phyloP scores from a whole-genome alignment of 163 green algal species.

The Scenedesmus sp. region DNA sequence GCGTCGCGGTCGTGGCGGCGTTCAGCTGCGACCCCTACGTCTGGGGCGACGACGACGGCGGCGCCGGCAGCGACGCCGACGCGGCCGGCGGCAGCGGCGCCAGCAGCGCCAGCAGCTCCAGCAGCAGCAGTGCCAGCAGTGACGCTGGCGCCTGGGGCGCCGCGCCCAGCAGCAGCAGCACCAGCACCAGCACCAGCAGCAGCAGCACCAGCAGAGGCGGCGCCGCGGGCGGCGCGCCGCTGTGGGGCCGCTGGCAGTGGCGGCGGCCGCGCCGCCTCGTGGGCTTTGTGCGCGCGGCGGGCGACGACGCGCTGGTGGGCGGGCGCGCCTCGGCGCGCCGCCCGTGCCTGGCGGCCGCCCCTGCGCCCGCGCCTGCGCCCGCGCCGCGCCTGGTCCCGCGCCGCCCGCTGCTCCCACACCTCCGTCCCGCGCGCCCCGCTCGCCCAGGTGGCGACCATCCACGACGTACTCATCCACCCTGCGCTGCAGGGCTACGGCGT shows the following conservation, averaged over 20 bases:
- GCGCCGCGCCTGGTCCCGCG: no score
- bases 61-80: no score
- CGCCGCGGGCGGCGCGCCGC: not conserved
- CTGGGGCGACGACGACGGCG: not conserved
- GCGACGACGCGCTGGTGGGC: conserved; percentile 31
- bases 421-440: no score
- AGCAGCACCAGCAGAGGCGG: not conserved
- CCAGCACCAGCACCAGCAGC: not conserved
- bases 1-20: conserved; percentile 31
- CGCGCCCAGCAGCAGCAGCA: not conserved
- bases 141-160: not conserved
- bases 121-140: not conserved
- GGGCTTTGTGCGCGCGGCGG: conserved; percentile 33
- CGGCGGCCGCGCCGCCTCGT: conserved; percentile 8
- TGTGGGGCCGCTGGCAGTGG: conserved; percentile 13
- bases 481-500: conserved; percentile 37
- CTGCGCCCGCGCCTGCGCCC: no score
- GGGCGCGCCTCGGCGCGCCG: not conserved
- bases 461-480: conserved; percentile 37
- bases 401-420: no score
- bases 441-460: conserved; percentile 41
- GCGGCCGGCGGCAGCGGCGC: no score
- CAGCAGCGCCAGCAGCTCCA: not conserved
- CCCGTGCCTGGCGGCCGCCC: no score
- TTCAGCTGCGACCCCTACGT: conserved; percentile 6